These are phyloP conservation scores for Musa schizocarpa DNA, from an alignment of 176 grass and related monocot species.

Conservation along the genomic window DNA sequence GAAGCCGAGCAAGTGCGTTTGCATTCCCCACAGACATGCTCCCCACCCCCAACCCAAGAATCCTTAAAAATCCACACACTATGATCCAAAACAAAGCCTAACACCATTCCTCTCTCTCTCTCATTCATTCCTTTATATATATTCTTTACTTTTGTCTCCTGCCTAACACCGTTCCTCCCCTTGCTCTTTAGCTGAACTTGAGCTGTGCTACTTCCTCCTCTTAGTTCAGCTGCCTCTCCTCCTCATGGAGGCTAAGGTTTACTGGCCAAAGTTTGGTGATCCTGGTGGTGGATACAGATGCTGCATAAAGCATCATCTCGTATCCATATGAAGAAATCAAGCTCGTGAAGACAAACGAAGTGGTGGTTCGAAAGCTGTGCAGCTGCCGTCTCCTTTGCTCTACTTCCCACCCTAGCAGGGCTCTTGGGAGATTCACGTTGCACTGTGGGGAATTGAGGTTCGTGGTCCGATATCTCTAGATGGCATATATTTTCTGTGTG, in stretches of 20 bases:
- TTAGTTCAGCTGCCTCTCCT: neutral
- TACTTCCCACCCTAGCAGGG: too few relatives aligned
- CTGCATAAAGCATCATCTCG: neutral
- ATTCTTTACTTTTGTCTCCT: neutral
- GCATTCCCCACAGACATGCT: slow-evolving; percentile 39
- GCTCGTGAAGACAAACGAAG: too few relatives aligned
- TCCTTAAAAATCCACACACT: neutral
- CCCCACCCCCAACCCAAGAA: slow-evolving; percentile 22
- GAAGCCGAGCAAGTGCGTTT: slow-evolving; percentile 30
- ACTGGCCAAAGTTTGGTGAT: neutral
- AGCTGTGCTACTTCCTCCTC: neutral
- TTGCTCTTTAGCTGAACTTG: neutral
- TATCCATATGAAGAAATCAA: neutral
- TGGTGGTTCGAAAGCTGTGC: too few relatives aligned
- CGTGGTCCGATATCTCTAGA: slow-evolving; percentile 6
- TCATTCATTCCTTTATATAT: neutral
- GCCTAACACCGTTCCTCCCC: neutral
- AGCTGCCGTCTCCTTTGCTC: too few relatives aligned
- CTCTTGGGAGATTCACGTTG: too few relatives aligned
- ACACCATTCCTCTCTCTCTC: neutral
- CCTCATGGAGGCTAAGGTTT: neutral
- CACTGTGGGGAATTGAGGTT: slow-evolving; percentile 2
- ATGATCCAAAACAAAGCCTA: neutral
- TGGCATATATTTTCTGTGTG: neutral
- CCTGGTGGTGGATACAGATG: neutral